phyloP scores from a whole-genome alignment of 257 asterid genomes.

The Thymus mandschuricus region DNA sequence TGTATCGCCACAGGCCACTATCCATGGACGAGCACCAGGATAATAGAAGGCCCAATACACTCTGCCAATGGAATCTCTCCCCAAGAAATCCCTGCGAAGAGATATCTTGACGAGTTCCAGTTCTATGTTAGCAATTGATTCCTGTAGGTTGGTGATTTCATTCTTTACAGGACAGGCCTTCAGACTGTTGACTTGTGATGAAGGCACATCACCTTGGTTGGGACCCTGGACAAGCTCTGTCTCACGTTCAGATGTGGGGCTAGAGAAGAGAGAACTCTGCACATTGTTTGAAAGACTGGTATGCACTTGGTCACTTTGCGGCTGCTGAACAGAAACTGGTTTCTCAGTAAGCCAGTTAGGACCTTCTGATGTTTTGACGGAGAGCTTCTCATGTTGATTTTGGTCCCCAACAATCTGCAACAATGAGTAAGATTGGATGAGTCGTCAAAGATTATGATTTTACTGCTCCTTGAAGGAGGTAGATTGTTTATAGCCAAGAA shows the following conservation, averaged over 20 bases:
- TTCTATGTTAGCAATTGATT: slow-evolving; percentile 61
- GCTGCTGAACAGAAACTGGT: slow-evolving; percentile 30
- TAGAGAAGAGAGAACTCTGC: slow-evolving; percentile 35
- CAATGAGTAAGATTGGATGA: slow-evolving; percentile 31
- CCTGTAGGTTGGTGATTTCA: slow-evolving; percentile 58
- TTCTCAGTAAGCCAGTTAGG: slow-evolving; percentile 38
- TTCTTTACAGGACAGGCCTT: slow-evolving; percentile 50
- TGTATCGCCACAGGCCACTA: slow-evolving; percentile 61
- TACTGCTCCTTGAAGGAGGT: slow-evolving; percentile 37
- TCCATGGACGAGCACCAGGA: slow-evolving; percentile 61
- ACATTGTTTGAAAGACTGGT: slow-evolving; percentile 29
- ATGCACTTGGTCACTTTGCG: slow-evolving; percentile 38
- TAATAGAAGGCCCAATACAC: slow-evolving; percentile 69
- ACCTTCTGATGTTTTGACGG: slow-evolving; percentile 37
- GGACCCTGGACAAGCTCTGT: slow-evolving; percentile 30
- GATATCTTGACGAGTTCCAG: slow-evolving; percentile 62
- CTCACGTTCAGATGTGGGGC: slow-evolving; percentile 34
- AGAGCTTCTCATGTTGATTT: slow-evolving; percentile 38
- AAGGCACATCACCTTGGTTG: slow-evolving; percentile 40
- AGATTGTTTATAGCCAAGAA: slow-evolving; percentile 37
- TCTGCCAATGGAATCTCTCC: slow-evolving; percentile 88
- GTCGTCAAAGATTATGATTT: slow-evolving; percentile 33
- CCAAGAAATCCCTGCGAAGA: slow-evolving; percentile 76
- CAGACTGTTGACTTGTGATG: slow-evolving; percentile 44
- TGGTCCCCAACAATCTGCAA: slow-evolving; percentile 41